Conservation (phyloP, 1,284 basidiomycete species). For the Trametes sp. region DNA sequence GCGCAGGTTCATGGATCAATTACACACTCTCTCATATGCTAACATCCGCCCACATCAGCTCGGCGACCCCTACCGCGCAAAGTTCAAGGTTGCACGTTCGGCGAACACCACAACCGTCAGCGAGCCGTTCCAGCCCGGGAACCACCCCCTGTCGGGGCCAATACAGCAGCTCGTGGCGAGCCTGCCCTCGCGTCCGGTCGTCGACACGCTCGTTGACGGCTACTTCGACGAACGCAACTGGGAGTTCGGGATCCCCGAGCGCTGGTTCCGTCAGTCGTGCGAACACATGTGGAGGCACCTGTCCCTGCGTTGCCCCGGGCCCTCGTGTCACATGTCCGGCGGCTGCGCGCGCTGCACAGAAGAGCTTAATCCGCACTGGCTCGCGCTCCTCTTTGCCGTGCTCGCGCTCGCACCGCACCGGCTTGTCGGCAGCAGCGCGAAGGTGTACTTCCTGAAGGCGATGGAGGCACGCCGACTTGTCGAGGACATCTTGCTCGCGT, state of each 20-base stretch:
- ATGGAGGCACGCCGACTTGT: slow-evolving; percentile 54
- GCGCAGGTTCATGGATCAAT: not conserved
- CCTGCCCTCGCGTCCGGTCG: slow-evolving; percentile 47
- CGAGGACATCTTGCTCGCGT: slow-evolving; percentile 53
- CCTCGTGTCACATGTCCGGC: slow-evolving; percentile 28
- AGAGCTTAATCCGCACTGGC: slow-evolving; percentile 57
- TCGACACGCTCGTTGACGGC: slow-evolving; percentile 45
- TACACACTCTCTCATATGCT: not conserved
- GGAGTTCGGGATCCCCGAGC: slow-evolving; percentile 57
- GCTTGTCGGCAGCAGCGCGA: slow-evolving; percentile 40
- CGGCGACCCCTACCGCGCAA: slow-evolving; percentile 33
- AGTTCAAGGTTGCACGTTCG: slow-evolving; percentile 32
- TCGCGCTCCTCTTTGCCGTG: slow-evolving; percentile 56
- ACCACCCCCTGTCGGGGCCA: slow-evolving; percentile 39
- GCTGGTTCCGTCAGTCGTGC: slow-evolving; percentile 53
- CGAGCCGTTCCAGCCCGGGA: slow-evolving; percentile 20
- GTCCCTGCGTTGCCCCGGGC: slow-evolving; percentile 40
- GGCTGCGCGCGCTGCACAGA: slow-evolving; percentile 35
- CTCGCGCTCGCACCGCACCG: slow-evolving; percentile 49
- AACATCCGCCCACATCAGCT: slow-evolving; percentile 30
- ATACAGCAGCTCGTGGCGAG: slow-evolving; percentile 47
- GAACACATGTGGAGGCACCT: slow-evolving; percentile 56
- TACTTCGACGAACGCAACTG: slow-evolving; percentile 58
- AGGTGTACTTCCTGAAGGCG: slow-evolving; percentile 50
- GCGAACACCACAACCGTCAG: slow-evolving; percentile 25